Base-by-base conservation (phyloP, 305 asterid species). In the Fraxinus platypoda region DNA sequence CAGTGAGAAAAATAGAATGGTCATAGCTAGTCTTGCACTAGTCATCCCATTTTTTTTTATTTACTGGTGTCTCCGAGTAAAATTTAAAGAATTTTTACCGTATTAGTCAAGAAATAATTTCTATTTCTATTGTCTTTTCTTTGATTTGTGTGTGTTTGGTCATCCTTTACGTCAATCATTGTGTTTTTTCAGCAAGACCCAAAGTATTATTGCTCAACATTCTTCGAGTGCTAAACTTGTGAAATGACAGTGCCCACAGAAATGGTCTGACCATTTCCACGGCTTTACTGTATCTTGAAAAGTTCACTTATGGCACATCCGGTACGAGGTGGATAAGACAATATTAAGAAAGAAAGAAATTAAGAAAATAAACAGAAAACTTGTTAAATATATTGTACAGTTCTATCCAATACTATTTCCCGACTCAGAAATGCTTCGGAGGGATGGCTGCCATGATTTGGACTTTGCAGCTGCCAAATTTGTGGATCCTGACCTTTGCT, bases 351-450 rank as follows among this genome's bases (percentile, higher is more conserved):
- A 57, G 68, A 57, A 57, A 38, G 6, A 52, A 3, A 52, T 1
- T 57, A 57, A 38, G 6, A 52, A 3, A 52, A 5, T 57, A 57
- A 4, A 0, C 11, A 19, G 9, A 19, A 57, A 57, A 19, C 68
- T n/a, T 19, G 68, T 57, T 57, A 57, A n/a, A n/a, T 54, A 6
- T 17, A 54, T 9, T 19, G 4, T 57, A 3, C 46, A 8, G 46
- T 38, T 38, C 46, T 38, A 38, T 38, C 49, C 68, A 57, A 57
- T 19, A 57, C 68, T 19, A 85, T 84, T 87, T 49, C 84, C 90
- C 78, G 91, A 85, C 89, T 95, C 98, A 0, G 97, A 91, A 76
- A 95, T 95, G 88, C 98, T 94, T 78, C 89, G 92, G 82, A 95
- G 84, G 54, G 97, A 87, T 2, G 98, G 98, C 82, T 93, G 89